phyloP scores from a whole-genome alignment of 75 land plant genomes.

The Sequoia sempervirens region DNA sequence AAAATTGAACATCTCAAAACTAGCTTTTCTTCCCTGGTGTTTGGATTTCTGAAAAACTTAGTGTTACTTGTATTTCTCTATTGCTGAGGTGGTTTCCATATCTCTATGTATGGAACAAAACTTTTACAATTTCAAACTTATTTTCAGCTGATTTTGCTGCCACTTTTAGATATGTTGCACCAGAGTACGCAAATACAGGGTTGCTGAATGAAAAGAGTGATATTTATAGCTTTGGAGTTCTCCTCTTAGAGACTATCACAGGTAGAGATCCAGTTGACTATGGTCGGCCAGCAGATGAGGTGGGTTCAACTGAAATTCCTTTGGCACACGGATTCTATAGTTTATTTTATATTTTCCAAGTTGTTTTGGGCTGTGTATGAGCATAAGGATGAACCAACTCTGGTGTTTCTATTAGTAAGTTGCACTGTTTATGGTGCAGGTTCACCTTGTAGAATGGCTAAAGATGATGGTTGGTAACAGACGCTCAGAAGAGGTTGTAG shows the following conservation, averaged over 20 bases:
- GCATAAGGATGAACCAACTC: not conserved
- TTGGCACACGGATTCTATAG: not conserved
- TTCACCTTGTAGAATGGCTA: conserved; percentile 79
- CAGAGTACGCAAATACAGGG: conserved; percentile 74
- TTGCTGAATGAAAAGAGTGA: conserved; percentile 72
- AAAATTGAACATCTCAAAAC: not conserved
- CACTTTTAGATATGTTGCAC: conserved; percentile 52
- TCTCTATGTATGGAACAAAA: not conserved
- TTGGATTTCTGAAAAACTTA: not conserved
- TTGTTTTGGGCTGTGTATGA: not conserved
- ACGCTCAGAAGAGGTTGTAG: conserved; percentile 71
- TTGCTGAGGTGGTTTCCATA: not conserved
- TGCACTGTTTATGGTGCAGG: conserved; percentile 33
- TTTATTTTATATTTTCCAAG: not conserved
- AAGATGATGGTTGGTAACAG: conserved; percentile 70
- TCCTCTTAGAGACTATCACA: conserved; percentile 62
- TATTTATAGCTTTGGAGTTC: conserved; percentile 67
- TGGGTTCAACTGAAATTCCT: conserved; percentile 3
- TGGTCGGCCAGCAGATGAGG: conserved; percentile 56
- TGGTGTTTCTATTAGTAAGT: not conserved
- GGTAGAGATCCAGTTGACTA: conserved; percentile 79
- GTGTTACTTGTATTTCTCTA: not conserved
- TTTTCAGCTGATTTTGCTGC: not conserved
- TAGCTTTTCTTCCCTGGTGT: not conserved
- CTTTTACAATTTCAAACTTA: not conserved